phyloP scores from a whole-genome alignment of 2,329 filamentous ascomycete species.

The Purpureocillium lavendulum region DNA sequence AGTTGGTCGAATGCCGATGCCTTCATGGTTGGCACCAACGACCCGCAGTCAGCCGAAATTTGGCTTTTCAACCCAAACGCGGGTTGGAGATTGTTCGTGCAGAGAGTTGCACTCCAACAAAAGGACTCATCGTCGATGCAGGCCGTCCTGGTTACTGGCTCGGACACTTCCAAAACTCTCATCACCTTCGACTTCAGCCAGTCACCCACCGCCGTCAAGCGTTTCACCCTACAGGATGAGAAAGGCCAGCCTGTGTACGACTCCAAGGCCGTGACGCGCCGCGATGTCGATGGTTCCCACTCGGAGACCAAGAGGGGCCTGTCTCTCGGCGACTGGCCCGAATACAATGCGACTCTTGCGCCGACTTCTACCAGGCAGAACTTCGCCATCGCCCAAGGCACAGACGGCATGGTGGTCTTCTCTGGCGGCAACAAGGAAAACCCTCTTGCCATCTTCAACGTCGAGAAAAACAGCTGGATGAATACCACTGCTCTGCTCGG shows the following conservation, averaged over 20 bases:
- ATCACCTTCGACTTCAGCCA: conserved; percentile 68
- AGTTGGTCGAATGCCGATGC: conserved; percentile 64
- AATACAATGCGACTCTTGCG: conserved; percentile 68
- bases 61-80: conserved; percentile 58
- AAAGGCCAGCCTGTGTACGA: conserved; percentile 45
- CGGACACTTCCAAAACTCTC: conserved; percentile 70
- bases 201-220: conserved; percentile 67
- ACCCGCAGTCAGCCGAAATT: conserved; percentile 49
- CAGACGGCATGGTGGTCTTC: conserved; percentile 62
- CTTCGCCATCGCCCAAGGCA: conserved; percentile 63
- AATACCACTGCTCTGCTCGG: conserved; percentile 59
- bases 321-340: conserved; percentile 59
- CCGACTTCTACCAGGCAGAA: conserved; percentile 54
- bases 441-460: conserved; percentile 70
- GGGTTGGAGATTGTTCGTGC: conserved; percentile 62
- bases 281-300: conserved; percentile 16
- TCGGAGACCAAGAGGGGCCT: conserved; percentile 28
- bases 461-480: conserved; percentile 67
- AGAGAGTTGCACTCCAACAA: conserved; percentile 52
- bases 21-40: conserved; percentile 64
- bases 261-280: conserved; percentile 30
- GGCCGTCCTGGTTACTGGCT: conserved; percentile 58
- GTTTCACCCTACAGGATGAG: conserved; percentile 57
- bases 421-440: conserved; percentile 64
- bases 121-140: conserved; percentile 48